A percentile compares a stretch with the other conserved stretches of the same genome.
Evolutionary conservation across 176 grass and related monocot species (phyloP).

Genomic region (Echinochloa phyllopogon): DNA sequence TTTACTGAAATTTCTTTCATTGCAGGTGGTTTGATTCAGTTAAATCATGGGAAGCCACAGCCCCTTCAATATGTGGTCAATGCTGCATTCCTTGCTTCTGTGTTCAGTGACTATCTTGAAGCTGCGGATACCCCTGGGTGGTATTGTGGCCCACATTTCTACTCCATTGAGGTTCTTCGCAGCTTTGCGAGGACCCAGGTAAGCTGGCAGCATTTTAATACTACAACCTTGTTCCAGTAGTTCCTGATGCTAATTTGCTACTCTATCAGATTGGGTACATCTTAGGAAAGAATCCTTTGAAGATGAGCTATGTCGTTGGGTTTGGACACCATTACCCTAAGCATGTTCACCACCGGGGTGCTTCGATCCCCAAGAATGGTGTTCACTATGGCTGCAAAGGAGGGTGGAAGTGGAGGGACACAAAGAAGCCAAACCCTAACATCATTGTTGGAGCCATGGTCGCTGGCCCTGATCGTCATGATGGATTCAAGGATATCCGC

Average conservation of each 20-base stretch:
- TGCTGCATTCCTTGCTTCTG: constrained; percentile 88
- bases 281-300: constrained; percentile 89
- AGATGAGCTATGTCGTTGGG: constrained; percentile 95
- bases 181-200: constrained; percentile 90
- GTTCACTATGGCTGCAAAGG: constrained; percentile 83
- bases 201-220: constrained; percentile 15
- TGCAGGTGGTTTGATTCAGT: constrained; percentile 88
- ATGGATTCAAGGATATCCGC: constrained; percentile 77
- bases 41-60: constrained; percentile 87
- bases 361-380: constrained; percentile 85
- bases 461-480: constrained; percentile 77
- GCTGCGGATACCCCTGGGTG: constrained; percentile 93
- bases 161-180: constrained; percentile 72
- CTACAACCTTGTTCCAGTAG: background rate
- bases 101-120: constrained; percentile 94
- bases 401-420: constrained; percentile 89
- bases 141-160: constrained; percentile 96
- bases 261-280: constrained; percentile 76
- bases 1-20: constrained; percentile 40
- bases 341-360: constrained; percentile 91
- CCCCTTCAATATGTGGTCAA: constrained; percentile 89
- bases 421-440: constrained; percentile 83
- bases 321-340: constrained; percentile 71
- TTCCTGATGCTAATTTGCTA: constrained; percentile 26
- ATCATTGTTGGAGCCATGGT: constrained; percentile 84